phyloP scores from a whole-genome alignment of 345 rosid species.

The Hirschfeldia incana region DNA sequence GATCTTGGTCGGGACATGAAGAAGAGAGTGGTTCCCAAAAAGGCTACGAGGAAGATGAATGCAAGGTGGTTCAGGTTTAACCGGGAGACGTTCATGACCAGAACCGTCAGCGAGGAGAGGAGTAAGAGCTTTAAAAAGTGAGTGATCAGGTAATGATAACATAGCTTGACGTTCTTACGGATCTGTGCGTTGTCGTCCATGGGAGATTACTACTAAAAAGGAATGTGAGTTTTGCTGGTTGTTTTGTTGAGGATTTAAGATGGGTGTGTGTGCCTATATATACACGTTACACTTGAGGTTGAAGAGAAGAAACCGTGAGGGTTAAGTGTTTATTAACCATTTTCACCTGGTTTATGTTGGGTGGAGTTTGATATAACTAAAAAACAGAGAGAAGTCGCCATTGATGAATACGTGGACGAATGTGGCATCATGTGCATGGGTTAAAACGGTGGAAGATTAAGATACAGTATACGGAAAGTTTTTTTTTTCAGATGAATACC shows the following conservation, averaged over 20 bases:
- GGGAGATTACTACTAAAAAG: background rate
- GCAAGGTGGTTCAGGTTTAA: conserved; percentile 57
- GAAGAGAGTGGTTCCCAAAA: conserved; percentile 60
- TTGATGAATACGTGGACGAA: conserved; percentile 17
- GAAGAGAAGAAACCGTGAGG: conserved; percentile 26
- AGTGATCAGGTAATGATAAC: conserved; percentile 66
- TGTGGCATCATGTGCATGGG: conserved; percentile 23
- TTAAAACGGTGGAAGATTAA: background rate
- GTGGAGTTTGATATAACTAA: conserved; percentile 38
- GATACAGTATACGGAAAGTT: no score
- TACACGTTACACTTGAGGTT: background rate
- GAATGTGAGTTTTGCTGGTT: background rate
- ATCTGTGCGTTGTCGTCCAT: conserved; percentile 54
- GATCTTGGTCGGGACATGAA: conserved; percentile 72
- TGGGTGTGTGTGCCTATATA: background rate
- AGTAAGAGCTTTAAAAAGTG: conserved; percentile 56
- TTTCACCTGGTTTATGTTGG: conserved; percentile 33
- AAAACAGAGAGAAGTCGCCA: conserved; percentile 36
- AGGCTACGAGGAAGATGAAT: conserved; percentile 50
- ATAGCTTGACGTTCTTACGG: conserved; percentile 65
- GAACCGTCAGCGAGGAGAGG: conserved; percentile 53
- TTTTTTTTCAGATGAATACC: no score
- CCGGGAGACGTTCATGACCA: conserved; percentile 48
- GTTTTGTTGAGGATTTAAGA: background rate
- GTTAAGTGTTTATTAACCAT: background rate